Evolutionary conservation across 768 basidiomycete species (phyloP).

Genomic region (Kwoniella europaea): DNA sequence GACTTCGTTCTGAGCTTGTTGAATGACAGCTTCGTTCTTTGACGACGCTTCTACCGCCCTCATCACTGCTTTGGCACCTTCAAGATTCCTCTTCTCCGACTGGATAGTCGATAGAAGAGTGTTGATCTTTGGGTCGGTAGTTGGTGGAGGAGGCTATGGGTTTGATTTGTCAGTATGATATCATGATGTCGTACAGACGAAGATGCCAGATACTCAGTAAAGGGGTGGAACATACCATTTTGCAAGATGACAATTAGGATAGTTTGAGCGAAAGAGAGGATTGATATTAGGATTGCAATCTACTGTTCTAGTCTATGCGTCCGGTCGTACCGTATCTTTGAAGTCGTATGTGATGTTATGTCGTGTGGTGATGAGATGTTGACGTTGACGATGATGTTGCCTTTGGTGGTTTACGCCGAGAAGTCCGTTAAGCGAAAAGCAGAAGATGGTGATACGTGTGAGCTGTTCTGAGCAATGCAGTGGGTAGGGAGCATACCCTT

Average conservation of each 20-base stretch:
- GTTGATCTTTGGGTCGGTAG: constrained; percentile 54
- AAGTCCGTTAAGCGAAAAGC: background rate
- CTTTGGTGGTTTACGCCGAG: background rate
- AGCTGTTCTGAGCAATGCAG: background rate
- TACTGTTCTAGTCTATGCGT: too few species aligned
- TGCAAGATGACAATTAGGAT: background rate
- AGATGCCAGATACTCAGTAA: background rate
- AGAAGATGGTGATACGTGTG: background rate
- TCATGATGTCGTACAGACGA: background rate
- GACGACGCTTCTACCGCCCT: constrained; percentile 56
- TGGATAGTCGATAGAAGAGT: constrained; percentile 54
- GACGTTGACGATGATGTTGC: background rate
- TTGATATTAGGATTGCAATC: background rate
- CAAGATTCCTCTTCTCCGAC: constrained; percentile 52
- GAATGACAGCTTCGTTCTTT: constrained; percentile 57
- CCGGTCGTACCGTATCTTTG: background rate
- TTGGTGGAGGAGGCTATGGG: constrained; percentile 26
- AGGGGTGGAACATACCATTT: background rate
- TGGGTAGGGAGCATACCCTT: background rate
- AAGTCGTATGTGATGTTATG: background rate
- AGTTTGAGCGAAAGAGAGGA: background rate
- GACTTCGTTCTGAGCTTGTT: constrained; percentile 58
- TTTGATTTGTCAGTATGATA: background rate
- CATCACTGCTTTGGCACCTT: constrained; percentile 57
- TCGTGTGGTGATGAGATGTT: background rate